Base-by-base conservation (phyloP, 2,329 filamentous ascomycete genomes). In the Alternaria tenuissima region DNA sequence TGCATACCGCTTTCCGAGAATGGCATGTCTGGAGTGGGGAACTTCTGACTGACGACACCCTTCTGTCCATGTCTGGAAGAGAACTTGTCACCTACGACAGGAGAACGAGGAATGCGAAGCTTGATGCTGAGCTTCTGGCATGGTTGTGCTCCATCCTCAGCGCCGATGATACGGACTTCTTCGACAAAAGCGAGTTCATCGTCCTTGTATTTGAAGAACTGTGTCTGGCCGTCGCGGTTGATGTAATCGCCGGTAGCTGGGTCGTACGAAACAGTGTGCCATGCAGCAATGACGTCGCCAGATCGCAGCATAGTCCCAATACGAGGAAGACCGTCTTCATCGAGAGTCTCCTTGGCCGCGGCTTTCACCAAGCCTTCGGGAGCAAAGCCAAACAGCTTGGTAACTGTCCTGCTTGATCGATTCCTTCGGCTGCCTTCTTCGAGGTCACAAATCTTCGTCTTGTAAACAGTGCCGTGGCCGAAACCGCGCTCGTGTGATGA, bases 41-140 rank as follows among this genome's bases (percentile, higher is more conserved):
- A 99, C 78, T 97, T 95, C 77, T 98, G 94, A 18, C 93, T 97
- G 73, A 87, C 90, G 52, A 98, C 95, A 88, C 95, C 95, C 81
- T 99, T 99, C 79, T 99, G 95, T 62, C 95, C 95, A 84, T 99
- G 95, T 64, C 95, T 91, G 48, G 95, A 99, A 11, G 95, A 98
- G 83, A 99, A 99, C 81, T 99, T 99, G 85, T 99, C 95, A 78
- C 95, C 95, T 61, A 99, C 97, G 69, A 97, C 86, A 7, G 95
- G 95, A 18, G 91, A 89, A 72, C 95, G 90, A 41, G 95, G 94
- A 64, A 98, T 87, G 36, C 95, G 91, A 72, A 97, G 91, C 81
- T 97, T 98, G 83, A 99, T 88, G 61, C 93, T 96, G 70, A 99
- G 85, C 14, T 91, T 90, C 81, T 98, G 94, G 66, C 90, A 88